Evolutionary conservation across 495 filamentous ascomycete species (phyloP), one percentile per base, ranked within the genome.

Genomic region (Aspergillus coremiiformis): DNA sequence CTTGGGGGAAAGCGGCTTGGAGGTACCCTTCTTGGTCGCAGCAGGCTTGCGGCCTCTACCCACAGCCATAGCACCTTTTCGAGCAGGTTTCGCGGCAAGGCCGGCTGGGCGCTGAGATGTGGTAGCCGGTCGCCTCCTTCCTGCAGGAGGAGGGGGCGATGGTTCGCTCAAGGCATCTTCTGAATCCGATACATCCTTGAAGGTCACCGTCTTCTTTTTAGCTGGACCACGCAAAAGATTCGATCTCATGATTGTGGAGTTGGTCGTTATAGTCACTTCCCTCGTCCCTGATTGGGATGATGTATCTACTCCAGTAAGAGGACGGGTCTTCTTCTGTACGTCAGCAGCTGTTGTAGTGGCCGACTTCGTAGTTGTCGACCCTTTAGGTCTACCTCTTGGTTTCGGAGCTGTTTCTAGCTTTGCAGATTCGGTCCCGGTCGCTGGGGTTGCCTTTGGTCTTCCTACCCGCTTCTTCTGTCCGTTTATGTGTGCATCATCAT

Each of bases 151-250:
- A 27, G 66, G 56, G 39, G 60, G 52, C 39, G 57, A 44, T 6
- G 58, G 57, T 39, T 59, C 57, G 11, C 64, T 63, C 6, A 55
- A 47, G 1, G n/a, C n/a, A n/a, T 70, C 58, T 9, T 74, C 70
- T 19, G 66, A 68, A 6, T 65, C 69, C 4, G 62, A 54, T 5
- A 66, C 41, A 42, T 78, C 74, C 52, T 73, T 66, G 52, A 81
- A 81, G 4, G 75, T 79, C 24, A 81, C 78, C 19, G 64, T 78
- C 57, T 81, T 81, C 64, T 73, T 77, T 39, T 74, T 72, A 1
- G 71, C 72, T 11, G 68, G 67, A 3, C 69, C 70, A 11, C 64
- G 66, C 32, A 71, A 49, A n/a, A 72, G 41, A 47, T 71, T 72
- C 22, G 70, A 70, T 7, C 65, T 63, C 54, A 67, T 60, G 0